These are phyloP conservation scores for Rhizoclosmatium sp. DNA, from an alignment of 192 early-diverging fungal genomes.

Conservation along the genomic window DNA sequence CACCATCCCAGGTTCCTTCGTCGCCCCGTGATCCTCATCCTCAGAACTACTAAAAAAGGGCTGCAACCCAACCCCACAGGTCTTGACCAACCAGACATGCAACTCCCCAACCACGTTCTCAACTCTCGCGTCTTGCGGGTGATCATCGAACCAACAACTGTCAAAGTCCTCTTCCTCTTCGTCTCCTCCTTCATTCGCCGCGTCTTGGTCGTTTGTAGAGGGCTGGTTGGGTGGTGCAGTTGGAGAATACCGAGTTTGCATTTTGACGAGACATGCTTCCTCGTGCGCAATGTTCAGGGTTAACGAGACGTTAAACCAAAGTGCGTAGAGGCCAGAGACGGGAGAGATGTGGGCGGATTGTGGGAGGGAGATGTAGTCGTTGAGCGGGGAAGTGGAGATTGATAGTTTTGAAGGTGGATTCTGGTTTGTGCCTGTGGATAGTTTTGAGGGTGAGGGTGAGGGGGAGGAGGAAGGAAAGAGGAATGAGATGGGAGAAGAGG, in stretches of 20 bases:
- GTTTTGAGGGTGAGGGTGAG: not conserved
- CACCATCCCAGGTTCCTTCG: not conserved
- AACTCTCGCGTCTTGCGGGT: not conserved
- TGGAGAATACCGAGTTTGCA: not conserved
- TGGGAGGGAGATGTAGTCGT: slow-evolving; percentile 4
- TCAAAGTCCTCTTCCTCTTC: not conserved
- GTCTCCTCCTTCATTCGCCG: not conserved
- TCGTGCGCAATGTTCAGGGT: slow-evolving; percentile 21
- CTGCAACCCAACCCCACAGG: not conserved
- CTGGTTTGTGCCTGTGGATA: not conserved
- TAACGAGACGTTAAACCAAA: slow-evolving; percentile 31
- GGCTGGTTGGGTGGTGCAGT: not conserved
- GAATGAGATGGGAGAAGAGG: slow-evolving; percentile 12
- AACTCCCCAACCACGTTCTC: slow-evolving; percentile 8
- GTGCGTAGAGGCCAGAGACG: slow-evolving; percentile 17
- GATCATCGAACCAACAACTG: slow-evolving; percentile 16
- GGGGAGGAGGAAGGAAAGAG: not conserved
- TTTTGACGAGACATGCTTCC: slow-evolving; percentile 31
- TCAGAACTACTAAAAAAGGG: not conserved
- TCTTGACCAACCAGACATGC: slow-evolving; percentile 18
- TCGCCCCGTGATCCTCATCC: not conserved
- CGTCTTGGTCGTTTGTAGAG: not conserved
- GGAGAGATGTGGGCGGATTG: slow-evolving; percentile 17
- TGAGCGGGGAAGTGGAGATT: slow-evolving; percentile 28
- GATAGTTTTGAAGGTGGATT: slow-evolving; percentile 14